A percentile compares a stretch with the other conserved stretches of the same genome.
These are phyloP conservation scores for Akanthomyces dipterigenus DNA, from an alignment of 2,329 filamentous ascomycete species.

Conservation along the genomic window DNA sequence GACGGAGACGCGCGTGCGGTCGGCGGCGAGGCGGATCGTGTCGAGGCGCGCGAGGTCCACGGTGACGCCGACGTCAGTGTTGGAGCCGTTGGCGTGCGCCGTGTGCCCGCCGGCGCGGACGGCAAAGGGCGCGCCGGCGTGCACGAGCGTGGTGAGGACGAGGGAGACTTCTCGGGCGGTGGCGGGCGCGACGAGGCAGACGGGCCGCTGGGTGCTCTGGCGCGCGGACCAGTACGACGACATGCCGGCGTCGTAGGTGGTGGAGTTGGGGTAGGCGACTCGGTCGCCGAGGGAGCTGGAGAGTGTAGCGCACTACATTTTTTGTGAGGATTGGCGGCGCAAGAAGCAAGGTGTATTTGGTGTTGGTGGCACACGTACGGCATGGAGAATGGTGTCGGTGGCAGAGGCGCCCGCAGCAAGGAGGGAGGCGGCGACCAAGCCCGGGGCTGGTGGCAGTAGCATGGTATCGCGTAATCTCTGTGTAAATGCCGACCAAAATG, in stretches of 20 bases:
- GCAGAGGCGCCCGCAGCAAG: not conserved
- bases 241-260: not conserved
- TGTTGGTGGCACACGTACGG: not conserved
- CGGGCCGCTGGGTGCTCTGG: not conserved
- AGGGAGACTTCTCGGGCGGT: conserved; percentile 14
- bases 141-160: conserved; percentile 14
- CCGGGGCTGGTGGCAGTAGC: not conserved
- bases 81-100: conserved; percentile 37
- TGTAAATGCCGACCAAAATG: not conserved
- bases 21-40: conserved; percentile 24
- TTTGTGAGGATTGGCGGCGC: not conserved
- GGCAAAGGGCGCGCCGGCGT: conserved; percentile 31
- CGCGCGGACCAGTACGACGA: conserved; percentile 6
- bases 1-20: conserved; percentile 30
- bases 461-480: not conserved
- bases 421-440: not conserved
- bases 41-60: conserved; percentile 38
- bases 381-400: not conserved
- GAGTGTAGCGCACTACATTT: conserved; percentile 1
- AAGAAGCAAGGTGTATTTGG: too few species aligned
- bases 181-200: conserved; percentile 17
- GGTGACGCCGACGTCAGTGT: conserved; percentile 31
- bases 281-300: not conserved
- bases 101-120: conserved; percentile 47
- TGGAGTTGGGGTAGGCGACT: conserved; percentile 3